Evolutionary conservation across 2,329 filamentous ascomycete genomes (phyloP).

Genomic region (Pyrenochaeta sp.): DNA sequence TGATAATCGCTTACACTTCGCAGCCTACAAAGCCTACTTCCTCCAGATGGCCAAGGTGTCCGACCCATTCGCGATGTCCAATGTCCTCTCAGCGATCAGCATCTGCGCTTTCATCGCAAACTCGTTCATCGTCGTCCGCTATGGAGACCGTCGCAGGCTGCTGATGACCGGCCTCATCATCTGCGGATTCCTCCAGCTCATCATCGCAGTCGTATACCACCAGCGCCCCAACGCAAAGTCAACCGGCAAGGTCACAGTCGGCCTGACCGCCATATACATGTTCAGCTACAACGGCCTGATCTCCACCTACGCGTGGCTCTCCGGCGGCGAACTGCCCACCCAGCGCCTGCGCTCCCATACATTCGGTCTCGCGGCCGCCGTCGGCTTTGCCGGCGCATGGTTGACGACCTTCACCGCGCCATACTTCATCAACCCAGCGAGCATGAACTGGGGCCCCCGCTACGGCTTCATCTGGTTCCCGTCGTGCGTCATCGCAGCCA

Average conservation of each 20-base stretch:
- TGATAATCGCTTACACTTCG: neutral
- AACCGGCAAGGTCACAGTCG: conserved; percentile 60
- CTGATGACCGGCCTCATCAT: conserved; percentile 59
- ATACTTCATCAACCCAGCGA: conserved; percentile 65
- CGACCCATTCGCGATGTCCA: conserved; percentile 64
- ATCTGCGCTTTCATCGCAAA: conserved; percentile 65
- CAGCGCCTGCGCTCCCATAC: conserved; percentile 65
- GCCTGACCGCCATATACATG: conserved; percentile 62
- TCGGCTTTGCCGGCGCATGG: conserved; percentile 64
- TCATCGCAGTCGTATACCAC: conserved; percentile 62
- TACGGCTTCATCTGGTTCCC: conserved; percentile 65
- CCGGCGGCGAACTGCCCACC: conserved; percentile 64
- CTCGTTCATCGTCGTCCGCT: conserved; percentile 59
- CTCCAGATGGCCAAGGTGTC: conserved; percentile 66
- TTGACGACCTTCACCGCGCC: conserved; percentile 65
- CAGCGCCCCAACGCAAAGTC: conserved; percentile 44
- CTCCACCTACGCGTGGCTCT: conserved; percentile 64
- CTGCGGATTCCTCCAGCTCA: conserved; percentile 63
- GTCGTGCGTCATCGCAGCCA: conserved; percentile 38
- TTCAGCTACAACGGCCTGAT: conserved; percentile 63
- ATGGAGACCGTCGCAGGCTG: conserved; percentile 62
- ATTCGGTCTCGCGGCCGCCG: conserved; percentile 61
- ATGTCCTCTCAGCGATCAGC: conserved; percentile 62
- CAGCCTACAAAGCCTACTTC: conserved; percentile 61
- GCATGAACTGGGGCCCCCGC: conserved; percentile 64